Conservation (phyloP, 768 basidiomycete genomes). For the Calocybe cyanea region DNA sequence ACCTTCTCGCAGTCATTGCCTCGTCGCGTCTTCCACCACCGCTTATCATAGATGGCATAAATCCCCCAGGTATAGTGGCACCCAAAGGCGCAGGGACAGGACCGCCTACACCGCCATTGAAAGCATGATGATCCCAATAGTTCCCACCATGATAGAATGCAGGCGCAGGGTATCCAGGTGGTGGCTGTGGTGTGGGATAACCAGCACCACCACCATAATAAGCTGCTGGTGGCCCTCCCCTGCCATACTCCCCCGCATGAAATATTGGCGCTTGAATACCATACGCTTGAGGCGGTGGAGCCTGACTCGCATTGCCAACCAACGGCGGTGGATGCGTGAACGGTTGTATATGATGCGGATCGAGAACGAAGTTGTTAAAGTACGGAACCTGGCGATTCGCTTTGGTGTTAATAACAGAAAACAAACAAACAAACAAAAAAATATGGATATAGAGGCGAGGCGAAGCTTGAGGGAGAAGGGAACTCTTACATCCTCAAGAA, state of each 20-base stretch:
- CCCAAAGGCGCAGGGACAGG: no score
- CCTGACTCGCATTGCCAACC: conserved; percentile 62
- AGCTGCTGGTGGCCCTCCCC: conserved; percentile 22
- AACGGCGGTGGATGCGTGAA: conserved; percentile 73
- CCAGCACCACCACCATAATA: conserved; percentile 29
- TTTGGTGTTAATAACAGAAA: conserved; percentile 8
- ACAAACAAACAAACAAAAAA: no score
- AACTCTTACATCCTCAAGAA: conserved; percentile 81
- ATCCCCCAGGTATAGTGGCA: no score
- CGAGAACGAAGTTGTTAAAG: conserved; percentile 95
- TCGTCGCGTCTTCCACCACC: conserved; percentile 67
- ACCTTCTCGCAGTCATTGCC: conserved; percentile 51
- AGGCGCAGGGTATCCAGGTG: conserved; percentile 42
- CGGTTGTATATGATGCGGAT: conserved; percentile 89
- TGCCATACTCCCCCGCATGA: conserved; percentile 35
- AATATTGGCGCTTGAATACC: conserved; percentile 65
- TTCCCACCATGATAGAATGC: conserved; percentile 34
- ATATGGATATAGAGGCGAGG: no score
- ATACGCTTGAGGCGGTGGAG: conserved; percentile 80
- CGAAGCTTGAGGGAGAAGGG: no score
- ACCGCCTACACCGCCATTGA: conserved; percentile 31
- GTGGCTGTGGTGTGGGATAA: no score
- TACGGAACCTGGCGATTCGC: conserved; percentile 89
- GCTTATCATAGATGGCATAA: no score
- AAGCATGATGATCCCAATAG: conserved; percentile 41